Evolutionary conservation across 352 stramenopile genomes (phyloP).

Genomic region (Phytopythium aichiense): DNA sequence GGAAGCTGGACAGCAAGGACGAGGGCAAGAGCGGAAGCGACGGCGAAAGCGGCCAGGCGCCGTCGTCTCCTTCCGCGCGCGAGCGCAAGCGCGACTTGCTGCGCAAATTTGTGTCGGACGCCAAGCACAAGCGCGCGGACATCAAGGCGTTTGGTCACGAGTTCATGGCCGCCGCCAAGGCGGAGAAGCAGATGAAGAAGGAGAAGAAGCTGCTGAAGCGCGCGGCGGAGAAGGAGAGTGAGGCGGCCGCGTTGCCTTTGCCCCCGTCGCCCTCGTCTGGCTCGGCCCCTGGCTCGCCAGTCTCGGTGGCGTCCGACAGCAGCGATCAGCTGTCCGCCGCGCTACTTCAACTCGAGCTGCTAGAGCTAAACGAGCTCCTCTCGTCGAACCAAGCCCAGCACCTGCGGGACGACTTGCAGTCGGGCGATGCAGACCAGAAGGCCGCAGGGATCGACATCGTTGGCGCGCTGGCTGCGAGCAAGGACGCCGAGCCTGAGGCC

Average conservation of each 20-base stretch:
- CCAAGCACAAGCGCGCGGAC: constrained; percentile 20
- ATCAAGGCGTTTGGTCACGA: constrained; percentile 6
- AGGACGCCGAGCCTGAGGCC: constrained; percentile 2
- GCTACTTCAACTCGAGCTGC: constrained; percentile 3
- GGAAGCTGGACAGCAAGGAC: constrained; percentile 57
- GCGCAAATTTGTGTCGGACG: constrained; percentile 32
- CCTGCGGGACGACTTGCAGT: constrained; percentile 2
- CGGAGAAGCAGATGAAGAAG: constrained; percentile 6
- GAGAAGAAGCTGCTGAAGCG: constrained; percentile 2
- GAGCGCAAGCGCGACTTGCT: constrained; percentile 9
- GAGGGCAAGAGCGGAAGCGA: constrained; percentile 46
- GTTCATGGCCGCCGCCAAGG: constrained; percentile 7
- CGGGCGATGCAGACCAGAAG: neutral
- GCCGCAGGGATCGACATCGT: neutral
- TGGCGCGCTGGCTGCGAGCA: neutral
- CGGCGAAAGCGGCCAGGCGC: neutral
- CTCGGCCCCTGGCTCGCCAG: neutral
- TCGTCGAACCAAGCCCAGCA: constrained; percentile 2
- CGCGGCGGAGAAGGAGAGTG: neutral
- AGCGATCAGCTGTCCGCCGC: neutral
- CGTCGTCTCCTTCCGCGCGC: neutral
- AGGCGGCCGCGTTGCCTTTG: neutral
- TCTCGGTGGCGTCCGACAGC: neutral
- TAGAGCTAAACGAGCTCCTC: constrained; percentile 1
- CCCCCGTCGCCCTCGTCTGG: neutral